Conservation (phyloP, 1,284 basidiomycete species). For the Fomitopsis pinicola region DNA sequence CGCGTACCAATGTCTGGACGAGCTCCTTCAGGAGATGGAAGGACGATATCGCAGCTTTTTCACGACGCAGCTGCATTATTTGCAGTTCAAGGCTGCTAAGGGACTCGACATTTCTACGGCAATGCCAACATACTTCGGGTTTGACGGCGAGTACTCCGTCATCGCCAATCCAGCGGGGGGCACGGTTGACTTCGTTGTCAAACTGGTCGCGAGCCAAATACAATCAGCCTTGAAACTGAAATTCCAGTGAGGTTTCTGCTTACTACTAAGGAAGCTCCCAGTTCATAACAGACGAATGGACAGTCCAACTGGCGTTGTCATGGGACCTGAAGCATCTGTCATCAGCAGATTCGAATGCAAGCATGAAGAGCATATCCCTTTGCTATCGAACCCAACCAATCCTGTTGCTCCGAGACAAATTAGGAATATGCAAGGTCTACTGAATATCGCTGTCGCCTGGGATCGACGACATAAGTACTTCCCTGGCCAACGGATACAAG, state of each 20-base stretch:
- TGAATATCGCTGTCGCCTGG: slow-evolving; percentile 45
- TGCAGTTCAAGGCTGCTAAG: slow-evolving; percentile 25
- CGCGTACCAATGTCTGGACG: slow-evolving; percentile 34
- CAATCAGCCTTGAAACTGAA: slow-evolving; percentile 29
- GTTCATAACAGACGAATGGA: not conserved
- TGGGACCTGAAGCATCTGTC: slow-evolving; percentile 26
- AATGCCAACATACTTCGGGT: slow-evolving; percentile 34
- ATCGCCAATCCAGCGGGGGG: slow-evolving; percentile 38
- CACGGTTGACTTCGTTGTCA: slow-evolving; percentile 30
- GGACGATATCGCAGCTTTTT: slow-evolving; percentile 35
- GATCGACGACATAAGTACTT: slow-evolving; percentile 48
- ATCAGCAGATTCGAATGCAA: slow-evolving; percentile 36
- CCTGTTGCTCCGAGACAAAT: not conserved
- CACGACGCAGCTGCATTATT: slow-evolving; percentile 36
- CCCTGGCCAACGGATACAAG: slow-evolving; percentile 45
- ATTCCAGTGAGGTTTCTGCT: slow-evolving; percentile 34
- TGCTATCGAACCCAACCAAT: slow-evolving; percentile 7
- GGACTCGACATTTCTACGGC: not conserved
- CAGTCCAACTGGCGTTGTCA: slow-evolving; percentile 11
- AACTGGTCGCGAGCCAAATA: slow-evolving; percentile 33
- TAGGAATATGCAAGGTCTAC: slow-evolving; percentile 41
- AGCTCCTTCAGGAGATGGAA: slow-evolving; percentile 35
- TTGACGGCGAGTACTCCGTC: slow-evolving; percentile 52
- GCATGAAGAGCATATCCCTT: slow-evolving; percentile 30
- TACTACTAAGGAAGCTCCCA: not conserved